A percentile compares a stretch with the other conserved stretches of the same genome.
phyloP scores from a whole-genome alignment of 1,284 basidiomycete species.

The Pseudozyma sp. region DNA sequence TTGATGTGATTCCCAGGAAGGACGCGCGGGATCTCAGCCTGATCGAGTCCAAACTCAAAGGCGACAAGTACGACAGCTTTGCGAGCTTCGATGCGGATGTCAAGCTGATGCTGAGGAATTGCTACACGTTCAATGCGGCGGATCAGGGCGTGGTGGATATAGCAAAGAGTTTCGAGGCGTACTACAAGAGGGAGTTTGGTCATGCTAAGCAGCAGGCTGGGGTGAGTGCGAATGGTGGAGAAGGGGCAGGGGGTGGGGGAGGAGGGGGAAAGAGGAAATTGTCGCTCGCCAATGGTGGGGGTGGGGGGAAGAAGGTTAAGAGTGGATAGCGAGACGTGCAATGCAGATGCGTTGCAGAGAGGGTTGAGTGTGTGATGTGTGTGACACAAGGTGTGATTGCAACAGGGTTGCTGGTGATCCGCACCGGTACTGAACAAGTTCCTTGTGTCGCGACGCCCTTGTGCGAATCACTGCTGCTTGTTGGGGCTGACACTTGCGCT shows the following conservation, averaged over 20 bases:
- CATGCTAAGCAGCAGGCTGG: constrained; percentile 44
- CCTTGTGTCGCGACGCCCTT: too few relatives aligned
- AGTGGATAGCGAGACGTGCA: constrained; percentile 6
- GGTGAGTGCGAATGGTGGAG: constrained; percentile 10
- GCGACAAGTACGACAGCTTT: constrained; percentile 81
- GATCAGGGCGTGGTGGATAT: constrained; percentile 79
- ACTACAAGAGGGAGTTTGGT: constrained; percentile 62
- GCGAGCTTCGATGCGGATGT: constrained; percentile 84
- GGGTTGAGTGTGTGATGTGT: too few relatives aligned
- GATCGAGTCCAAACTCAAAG: constrained; percentile 84
- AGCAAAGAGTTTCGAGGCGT: constrained; percentile 67
- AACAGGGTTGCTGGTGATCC: background rate
- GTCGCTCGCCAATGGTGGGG: constrained; percentile 1
- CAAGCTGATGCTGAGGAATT: constrained; percentile 85
- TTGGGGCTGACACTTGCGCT: constrained; percentile 1
- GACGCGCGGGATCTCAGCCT: constrained; percentile 87
- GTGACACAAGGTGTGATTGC: background rate
- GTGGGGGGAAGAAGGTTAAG: constrained; percentile 38
- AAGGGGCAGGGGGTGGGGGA: background rate
- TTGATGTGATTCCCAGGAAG: constrained; percentile 81
- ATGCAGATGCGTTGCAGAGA: too few relatives aligned
- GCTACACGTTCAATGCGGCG: constrained; percentile 83
- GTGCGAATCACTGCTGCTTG: background rate
- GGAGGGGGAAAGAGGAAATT: constrained; percentile 19
- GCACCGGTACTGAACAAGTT: too few relatives aligned